These are phyloP conservation scores for Dactylellina sp. DNA, from an alignment of 2,329 filamentous ascomycete species.

Conservation along the genomic window DNA sequence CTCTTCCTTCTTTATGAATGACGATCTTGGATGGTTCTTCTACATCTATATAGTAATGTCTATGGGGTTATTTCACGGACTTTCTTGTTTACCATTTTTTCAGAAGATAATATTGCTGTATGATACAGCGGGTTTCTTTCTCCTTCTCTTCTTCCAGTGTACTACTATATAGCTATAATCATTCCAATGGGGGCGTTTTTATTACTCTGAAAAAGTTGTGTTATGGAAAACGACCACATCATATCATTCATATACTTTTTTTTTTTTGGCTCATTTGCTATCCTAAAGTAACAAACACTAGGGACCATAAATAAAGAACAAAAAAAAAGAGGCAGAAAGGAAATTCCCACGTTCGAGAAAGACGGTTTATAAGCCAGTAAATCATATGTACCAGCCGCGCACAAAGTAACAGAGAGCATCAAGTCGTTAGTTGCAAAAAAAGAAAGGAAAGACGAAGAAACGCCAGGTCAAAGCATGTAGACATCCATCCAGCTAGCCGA, in stretches of 20 bases:
- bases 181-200: too few species aligned
- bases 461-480: conserved; percentile 8
- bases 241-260: conserved; percentile 22
- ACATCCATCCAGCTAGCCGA: conserved; percentile 3
- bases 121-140: conserved; percentile 1
- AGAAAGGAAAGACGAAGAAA: conserved; percentile 8
- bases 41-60: neutral
- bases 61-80: too few species aligned
- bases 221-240: too few species aligned
- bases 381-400: neutral
- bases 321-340: neutral
- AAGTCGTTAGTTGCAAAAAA: conserved; percentile 9
- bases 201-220: too few species aligned
- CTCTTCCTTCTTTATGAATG: neutral
- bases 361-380: conserved; percentile 2
- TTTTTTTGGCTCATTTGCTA: neutral
- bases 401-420: neutral
- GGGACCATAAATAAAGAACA: neutral
- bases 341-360: conserved; percentile 1
- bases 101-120: neutral
- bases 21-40: neutral
- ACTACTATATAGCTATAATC: too few species aligned
- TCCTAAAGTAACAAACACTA: neutral
- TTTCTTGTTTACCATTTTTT: too few species aligned
- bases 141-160: too few species aligned